Base-by-base conservation (phyloP, 805 yeast species). In the Jamesozyma spencerorum region DNA sequence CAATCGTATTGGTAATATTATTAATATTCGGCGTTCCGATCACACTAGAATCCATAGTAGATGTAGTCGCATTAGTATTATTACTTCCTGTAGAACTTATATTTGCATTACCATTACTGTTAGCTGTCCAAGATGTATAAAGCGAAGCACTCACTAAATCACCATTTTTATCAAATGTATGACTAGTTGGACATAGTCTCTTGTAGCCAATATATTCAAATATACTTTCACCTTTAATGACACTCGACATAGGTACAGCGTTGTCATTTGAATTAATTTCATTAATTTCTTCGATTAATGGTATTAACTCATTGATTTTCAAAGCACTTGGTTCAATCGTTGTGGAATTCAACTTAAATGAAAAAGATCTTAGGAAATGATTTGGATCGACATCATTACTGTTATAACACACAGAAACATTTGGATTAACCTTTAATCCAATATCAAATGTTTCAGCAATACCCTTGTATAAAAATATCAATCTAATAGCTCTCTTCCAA, bases 201-300 rank as follows among this genome's bases (percentile, higher is more conserved):
- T 51, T 57, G 38, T 59, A 61, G 10, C 66, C 66, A 20, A 47
- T 42, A 39, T 59, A 55, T 29, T 61, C 56, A 40, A 60, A 59
- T 11, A 62, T 50, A 38, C 48, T 53, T 37, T 55, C 60, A 27
- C 51, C 53, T 11, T 46, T 48, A 18, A 51, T 38, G 37, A 57
- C 51, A 42, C 60, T 57, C 30, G 49, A 41, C 24, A 38, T 37
- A 8, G 64, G 63, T 4, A 40, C 40, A 4, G 47, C 47, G 22
- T 51, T 41, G 12, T 45, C 34, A 43, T 54, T 47, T 5, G 40
- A 36, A 44, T 60, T 62, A 7, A 46, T 47, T 18, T 38, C 42
- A 38, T 46, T 42, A 17, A 45, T 49, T 18, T 42, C 46, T 42
- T 60, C 63, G 27, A 35, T 37, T 13, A 43, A 31, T 14, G 47